These are phyloP conservation scores for Trifolium repens DNA, from an alignment of 306 rosid genomes.

Conservation along the genomic window DNA sequence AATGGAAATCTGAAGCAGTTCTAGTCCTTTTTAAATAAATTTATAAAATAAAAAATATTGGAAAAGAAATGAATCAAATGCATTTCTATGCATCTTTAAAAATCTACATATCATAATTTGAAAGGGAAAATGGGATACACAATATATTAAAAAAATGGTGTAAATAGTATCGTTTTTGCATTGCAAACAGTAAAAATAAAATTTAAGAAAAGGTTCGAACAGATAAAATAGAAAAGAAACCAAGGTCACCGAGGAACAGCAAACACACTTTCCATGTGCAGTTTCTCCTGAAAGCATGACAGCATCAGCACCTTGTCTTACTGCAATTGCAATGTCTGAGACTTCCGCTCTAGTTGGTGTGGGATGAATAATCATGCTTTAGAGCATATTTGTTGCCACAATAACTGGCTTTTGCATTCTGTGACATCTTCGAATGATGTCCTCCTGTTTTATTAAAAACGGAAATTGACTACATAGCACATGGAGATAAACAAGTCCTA, in stretches of 20 bases:
- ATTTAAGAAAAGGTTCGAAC: not conserved
- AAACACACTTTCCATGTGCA: conserved; percentile 95
- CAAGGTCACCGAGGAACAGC: conserved; percentile 37
- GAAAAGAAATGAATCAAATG: conserved; percentile 24
- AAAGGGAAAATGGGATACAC: too few species aligned
- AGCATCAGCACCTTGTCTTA: conserved; percentile 94
- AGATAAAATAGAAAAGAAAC: conserved; percentile 12
- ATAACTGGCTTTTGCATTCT: conserved; percentile 90
- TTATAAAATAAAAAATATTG: conserved; percentile 27
- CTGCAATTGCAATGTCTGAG: conserved; percentile 94
- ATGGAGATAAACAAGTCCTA: conserved; percentile 34
- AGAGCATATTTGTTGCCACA: conserved; percentile 98
- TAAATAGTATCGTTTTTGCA: conserved; percentile 13
- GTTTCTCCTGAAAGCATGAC: conserved; percentile 99
- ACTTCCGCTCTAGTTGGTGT: conserved; percentile 99
- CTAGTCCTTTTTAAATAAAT: conserved; percentile 33
- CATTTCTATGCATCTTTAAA: not conserved
- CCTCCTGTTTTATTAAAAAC: conserved; percentile 65
- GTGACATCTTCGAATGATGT: conserved; percentile 82
- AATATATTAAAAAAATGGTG: too few species aligned
- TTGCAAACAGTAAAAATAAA: conserved; percentile 13
- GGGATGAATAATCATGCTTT: conserved; percentile 97
- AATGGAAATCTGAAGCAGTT: conserved; percentile 74
- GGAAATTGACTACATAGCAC: conserved; percentile 31
- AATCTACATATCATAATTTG: too few species aligned